These are phyloP conservation scores for Boletellus deceptivus DNA, from an alignment of 1,284 basidiomycete species.

Conservation along the genomic window DNA sequence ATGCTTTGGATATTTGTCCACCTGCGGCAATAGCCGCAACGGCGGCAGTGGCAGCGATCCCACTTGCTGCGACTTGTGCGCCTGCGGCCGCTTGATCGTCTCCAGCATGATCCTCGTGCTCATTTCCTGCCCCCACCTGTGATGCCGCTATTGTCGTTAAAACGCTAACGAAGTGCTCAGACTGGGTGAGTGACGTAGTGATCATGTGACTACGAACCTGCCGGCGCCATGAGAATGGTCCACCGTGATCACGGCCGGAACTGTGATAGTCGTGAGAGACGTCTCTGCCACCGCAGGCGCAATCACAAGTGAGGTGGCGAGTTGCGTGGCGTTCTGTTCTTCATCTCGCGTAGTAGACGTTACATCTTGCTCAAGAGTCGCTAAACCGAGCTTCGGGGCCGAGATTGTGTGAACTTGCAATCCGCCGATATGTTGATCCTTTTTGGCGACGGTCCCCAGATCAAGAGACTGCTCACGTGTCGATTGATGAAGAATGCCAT, in stretches of 20 bases:
- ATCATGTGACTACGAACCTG: slow-evolving; percentile 5
- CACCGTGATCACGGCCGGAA: not conserved
- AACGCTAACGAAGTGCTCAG: slow-evolving; percentile 4
- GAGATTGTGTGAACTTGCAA: not conserved
- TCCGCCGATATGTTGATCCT: not conserved
- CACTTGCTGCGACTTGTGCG: not conserved
- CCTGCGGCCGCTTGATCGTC: not conserved
- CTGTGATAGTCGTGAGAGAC: not conserved
- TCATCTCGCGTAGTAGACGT: not conserved
- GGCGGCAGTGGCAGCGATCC: not conserved
- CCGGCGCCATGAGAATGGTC: not conserved
- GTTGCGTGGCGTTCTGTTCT: not conserved
- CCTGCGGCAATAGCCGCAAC: not conserved
- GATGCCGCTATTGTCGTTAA: not conserved
- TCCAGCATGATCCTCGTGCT: not conserved
- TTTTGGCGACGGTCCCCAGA: not conserved
- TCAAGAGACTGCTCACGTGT: not conserved
- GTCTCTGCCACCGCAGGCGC: not conserved
- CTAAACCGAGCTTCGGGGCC: not conserved
- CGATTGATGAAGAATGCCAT: not conserved
- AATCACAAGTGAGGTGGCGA: not conserved
- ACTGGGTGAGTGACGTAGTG: too few species aligned
- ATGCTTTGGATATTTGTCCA: not conserved
- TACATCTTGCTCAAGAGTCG: not conserved
- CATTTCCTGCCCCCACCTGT: not conserved